Base-by-base conservation (phyloP, 2,329 filamentous ascomycete genomes). In the Graphilbum fragrans region DNA sequence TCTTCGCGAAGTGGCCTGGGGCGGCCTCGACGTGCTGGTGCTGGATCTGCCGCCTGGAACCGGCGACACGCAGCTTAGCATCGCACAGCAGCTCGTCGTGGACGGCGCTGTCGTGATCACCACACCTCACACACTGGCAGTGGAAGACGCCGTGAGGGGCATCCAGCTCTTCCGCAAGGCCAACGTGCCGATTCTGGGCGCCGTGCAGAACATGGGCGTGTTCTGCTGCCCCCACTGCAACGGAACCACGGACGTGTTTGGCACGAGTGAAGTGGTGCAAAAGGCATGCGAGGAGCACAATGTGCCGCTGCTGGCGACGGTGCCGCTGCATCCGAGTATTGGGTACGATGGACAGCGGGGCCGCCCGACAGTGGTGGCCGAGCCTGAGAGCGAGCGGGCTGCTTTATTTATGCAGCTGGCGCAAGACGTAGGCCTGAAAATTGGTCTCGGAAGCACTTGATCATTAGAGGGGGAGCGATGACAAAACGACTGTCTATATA, bases 1-100 rank as follows among this genome's bases (percentile, higher is more conserved):
- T 5, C 73, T 98, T 8, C 90, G 95, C 58, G 86, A 94, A 51
- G 92, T 98, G 1, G 83, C 92, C 41, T 98, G 92, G 92, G 86
- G 82, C 14, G 80, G 80, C 12, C 66, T 98, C 3, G 92, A 98
- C 57, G 65, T 96, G 2, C 69, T 98, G 1, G 82, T 98, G 4
- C 67, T 98, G 3, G 92, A 98, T 58, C 63, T 98, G 38, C 92
- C 92, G 0, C 92, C 92, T 0, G 92, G 92, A 3, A 98, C 92
- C 0, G 92, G 92, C 20, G 92, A 98, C 55, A 90, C 90, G 1
- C 92, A 98, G 56, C 69, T 98, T 49, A 95, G 86, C n/a, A 92
- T 98, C 46, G 90, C 86, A 16, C 92, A 98, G 59, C 90, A 95
- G 62, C 71, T 98, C 11, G 69, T 84, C n/a, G 66, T 98, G 3